Evolutionary conservation across 2,329 filamentous ascomycete genomes (phyloP).

Genomic region (Phaeoacremonium minimum): DNA sequence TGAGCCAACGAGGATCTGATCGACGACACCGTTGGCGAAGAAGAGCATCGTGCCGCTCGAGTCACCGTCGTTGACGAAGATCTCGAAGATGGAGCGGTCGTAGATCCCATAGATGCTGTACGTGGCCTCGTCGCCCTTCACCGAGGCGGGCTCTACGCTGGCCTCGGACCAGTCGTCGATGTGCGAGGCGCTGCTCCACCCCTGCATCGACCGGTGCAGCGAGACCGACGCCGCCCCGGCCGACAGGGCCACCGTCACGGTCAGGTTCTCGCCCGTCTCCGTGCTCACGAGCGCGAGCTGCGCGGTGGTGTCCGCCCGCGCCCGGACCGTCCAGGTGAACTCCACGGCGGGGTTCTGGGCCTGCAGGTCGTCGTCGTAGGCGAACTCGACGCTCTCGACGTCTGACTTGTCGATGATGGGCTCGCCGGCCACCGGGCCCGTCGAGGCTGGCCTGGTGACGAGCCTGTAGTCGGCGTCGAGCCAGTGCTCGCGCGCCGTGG

Average conservation of each 20-base stretch:
- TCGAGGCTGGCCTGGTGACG: constrained; percentile 15
- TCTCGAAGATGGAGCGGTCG: constrained; percentile 49
- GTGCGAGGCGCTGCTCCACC: not conserved
- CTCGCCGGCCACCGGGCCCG: constrained; percentile 45
- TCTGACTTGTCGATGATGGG: constrained; percentile 46
- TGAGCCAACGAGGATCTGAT: not conserved
- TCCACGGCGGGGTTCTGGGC: not conserved
- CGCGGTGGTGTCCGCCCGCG: constrained; percentile 29
- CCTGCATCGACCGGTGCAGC: not conserved
- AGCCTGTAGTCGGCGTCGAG: not conserved
- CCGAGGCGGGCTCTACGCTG: constrained; percentile 1
- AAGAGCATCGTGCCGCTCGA: constrained; percentile 45
- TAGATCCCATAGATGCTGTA: constrained; percentile 40
- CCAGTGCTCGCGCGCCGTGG: constrained; percentile 8
- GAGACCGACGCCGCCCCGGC: constrained; percentile 36
- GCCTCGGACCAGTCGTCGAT: not conserved
- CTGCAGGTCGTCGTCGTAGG: not conserved
- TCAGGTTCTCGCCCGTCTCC: constrained; percentile 39
- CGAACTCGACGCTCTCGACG: constrained; percentile 1
- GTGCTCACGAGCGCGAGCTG: constrained; percentile 33
- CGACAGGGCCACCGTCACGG: constrained; percentile 42
- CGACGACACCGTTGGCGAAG: constrained; percentile 31
- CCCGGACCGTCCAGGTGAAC: not conserved
- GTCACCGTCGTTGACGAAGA: constrained; percentile 48
- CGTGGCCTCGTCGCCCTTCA: constrained; percentile 10